phyloP scores from a whole-genome alignment of 2,329 filamentous ascomycete genomes.

The Sclerotinia borealis region DNA sequence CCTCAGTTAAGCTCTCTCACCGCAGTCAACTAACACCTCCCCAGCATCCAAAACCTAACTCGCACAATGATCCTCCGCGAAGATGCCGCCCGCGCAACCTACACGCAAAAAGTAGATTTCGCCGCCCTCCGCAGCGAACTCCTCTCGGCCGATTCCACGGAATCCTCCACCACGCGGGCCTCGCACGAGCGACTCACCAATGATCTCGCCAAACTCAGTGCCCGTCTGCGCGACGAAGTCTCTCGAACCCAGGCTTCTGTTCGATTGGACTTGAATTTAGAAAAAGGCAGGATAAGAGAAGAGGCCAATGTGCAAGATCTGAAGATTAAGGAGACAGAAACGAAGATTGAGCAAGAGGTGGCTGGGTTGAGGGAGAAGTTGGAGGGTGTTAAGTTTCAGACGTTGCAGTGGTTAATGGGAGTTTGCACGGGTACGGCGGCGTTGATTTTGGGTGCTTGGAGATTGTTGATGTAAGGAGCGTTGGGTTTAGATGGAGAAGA shows the following conservation, averaged over 20 bases:
- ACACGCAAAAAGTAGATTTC: slow-evolving; percentile 92
- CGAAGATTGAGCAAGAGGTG: slow-evolving; percentile 95
- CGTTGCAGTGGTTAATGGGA: slow-evolving; percentile 95
- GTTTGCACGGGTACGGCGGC: slow-evolving; percentile 65
- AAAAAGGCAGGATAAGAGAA: slow-evolving; percentile 93
- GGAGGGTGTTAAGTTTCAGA: slow-evolving; percentile 97
- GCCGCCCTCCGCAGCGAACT: slow-evolving; percentile 94
- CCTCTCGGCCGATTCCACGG: slow-evolving; percentile 83
- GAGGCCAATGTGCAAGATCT: slow-evolving; percentile 95
- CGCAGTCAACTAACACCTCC: slow-evolving; percentile 3
- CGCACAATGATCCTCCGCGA: slow-evolving; percentile 97
- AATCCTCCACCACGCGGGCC: slow-evolving; percentile 79
- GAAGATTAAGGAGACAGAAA: slow-evolving; percentile 98
- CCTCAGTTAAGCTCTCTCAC: too few species aligned
- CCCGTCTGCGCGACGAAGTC: slow-evolving; percentile 85
- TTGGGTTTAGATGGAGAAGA: background rate
- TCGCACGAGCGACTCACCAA: slow-evolving; percentile 91
- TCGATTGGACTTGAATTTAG: slow-evolving; percentile 84
- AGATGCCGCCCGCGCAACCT: slow-evolving; percentile 75
- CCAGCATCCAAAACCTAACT: slow-evolving; percentile 89
- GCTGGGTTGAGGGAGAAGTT: slow-evolving; percentile 84
- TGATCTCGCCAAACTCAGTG: slow-evolving; percentile 90
- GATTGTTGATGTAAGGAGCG: slow-evolving; percentile 53
- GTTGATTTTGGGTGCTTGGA: slow-evolving; percentile 63
- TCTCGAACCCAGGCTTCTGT: slow-evolving; percentile 90